Percentiles rank a stretch among this genome's conserved stretches.
Evolutionary conservation across 2,329 filamentous ascomycete genomes (phyloP).

Genomic region (Drechslera avenae): DNA sequence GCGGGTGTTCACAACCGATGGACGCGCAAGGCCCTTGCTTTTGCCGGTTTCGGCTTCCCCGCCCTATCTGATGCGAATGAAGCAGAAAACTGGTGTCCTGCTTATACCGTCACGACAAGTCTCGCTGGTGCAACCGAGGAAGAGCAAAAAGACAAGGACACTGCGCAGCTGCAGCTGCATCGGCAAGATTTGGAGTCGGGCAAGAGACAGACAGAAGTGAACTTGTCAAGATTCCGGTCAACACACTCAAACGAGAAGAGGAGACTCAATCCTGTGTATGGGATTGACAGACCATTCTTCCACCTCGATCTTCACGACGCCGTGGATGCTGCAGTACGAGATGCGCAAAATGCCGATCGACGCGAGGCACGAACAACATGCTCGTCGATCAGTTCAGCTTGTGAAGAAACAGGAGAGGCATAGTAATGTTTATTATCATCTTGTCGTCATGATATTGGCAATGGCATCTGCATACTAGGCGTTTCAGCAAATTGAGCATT

Average conservation of each 20-base stretch:
- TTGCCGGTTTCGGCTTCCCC: conserved; percentile 60
- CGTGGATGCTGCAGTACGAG: conserved; percentile 33
- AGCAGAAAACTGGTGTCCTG: conserved; percentile 29
- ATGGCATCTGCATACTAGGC: neutral
- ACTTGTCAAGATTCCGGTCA: neutral
- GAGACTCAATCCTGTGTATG: conserved; percentile 19
- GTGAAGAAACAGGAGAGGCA: neutral
- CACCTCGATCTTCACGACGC: conserved; percentile 39
- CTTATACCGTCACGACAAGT: conserved; percentile 27
- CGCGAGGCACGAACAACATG: conserved; percentile 1
- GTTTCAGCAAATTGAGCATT: neutral
- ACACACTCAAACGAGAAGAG: neutral
- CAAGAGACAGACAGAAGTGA: neutral
- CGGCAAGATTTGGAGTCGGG: conserved; percentile 16
- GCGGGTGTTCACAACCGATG: conserved; percentile 61
- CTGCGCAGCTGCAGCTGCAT: conserved; percentile 1
- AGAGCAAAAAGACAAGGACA: conserved; percentile 16
- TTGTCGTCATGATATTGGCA: too few relatives aligned
- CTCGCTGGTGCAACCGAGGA: conserved; percentile 24
- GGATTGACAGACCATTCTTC: conserved; percentile 36
- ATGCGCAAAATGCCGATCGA: conserved; percentile 26
- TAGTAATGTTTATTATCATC: neutral
- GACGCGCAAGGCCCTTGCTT: conserved; percentile 61
- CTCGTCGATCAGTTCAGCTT: neutral
- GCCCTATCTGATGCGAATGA: conserved; percentile 4